Evolutionary conservation across 1,284 basidiomycete genomes (phyloP), one percentile per base, ranked within the genome.

Genomic region (Puccinia horiana): DNA sequence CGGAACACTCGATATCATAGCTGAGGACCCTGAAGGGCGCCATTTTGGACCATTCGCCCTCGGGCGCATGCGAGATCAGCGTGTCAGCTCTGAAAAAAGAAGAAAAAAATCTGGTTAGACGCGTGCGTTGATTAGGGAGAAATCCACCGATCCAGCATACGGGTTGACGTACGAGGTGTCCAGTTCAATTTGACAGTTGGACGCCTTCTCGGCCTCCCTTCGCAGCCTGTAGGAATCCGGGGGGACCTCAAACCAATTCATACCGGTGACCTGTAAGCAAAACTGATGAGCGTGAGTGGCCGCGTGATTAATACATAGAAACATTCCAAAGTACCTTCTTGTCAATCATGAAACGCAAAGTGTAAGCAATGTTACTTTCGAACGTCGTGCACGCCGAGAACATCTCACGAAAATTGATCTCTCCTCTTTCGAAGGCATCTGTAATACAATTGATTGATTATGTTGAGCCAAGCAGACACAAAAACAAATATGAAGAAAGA

Each of bases 1-100:
- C 95, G 0, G 95, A 96, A 88, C 95, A 98, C 87, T 98, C 95
- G 84, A 98, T 97, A 90, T 98, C 95, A 85, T 98, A 98, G 85
- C 94, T 96, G 37, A 98, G 90, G 84, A 97, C 93, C 18, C 95
- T 91, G 0, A 98, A 88, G 0, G 95, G 95, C 0, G 96, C 95
- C 76, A 95, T 92, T 83, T 91, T 92, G 2, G 93, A 92, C 94
- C 95, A 98, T 69, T 91, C 90, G 4, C 93, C 95, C 85, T 97
- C 95, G 0, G 95, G 93, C 0, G 92, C 88, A 87, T 98, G 93
- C 0, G 95, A 96, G 74, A 93, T 91, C 84, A 98, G 92, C 35
- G 90, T 89, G 83, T 95, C 90, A 88, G 92, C 94, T 87, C 94
- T 95, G 84, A 0, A 35, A 49, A 52, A 81, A 40, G 83, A 74